Conservation (phyloP, 2,329 filamentous ascomycete species). For the Colletotrichum gigasporum region DNA sequence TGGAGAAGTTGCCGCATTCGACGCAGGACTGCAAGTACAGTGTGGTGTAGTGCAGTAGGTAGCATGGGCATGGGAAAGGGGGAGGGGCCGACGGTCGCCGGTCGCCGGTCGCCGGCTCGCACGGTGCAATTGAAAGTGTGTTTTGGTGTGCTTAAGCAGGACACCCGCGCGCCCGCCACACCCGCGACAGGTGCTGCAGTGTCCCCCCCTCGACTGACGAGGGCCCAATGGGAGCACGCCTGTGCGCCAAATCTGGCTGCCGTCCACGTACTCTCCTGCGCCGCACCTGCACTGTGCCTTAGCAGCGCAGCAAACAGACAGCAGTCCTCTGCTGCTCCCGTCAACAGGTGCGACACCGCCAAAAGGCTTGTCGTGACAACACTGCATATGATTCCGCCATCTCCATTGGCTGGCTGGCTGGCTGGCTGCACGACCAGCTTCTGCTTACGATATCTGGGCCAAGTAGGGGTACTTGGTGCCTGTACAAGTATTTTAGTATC, state of each 20-base stretch:
- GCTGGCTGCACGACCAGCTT: background rate
- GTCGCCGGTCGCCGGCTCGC: background rate
- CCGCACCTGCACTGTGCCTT: slow-evolving; percentile 3
- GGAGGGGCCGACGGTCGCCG: background rate
- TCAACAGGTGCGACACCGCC: slow-evolving; percentile 8
- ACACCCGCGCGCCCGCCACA: no score
- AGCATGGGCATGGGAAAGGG: background rate
- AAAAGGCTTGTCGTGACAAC: slow-evolving; percentile 20
- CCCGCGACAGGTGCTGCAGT: no score
- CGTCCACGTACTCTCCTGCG: background rate
- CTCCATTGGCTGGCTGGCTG: background rate
- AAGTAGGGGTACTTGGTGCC: no score
- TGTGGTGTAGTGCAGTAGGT: no score
- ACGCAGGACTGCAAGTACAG: no score
- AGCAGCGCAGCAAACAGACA: background rate
- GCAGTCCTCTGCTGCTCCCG: background rate
- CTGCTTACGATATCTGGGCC: no score
- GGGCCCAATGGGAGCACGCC: slow-evolving; percentile 5
- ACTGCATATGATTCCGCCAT: background rate
- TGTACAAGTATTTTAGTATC: no score
- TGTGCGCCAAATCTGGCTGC: slow-evolving; percentile 1
- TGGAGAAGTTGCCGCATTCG: no score
- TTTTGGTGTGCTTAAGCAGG: no score
- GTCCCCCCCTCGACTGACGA: no score
- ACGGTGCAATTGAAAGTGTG: no score